Evolutionary conservation across 164 flowering plant genomes (phyloP), one percentile per base, ranked within the genome.

Genomic region (Aristolochia californica): DNA sequence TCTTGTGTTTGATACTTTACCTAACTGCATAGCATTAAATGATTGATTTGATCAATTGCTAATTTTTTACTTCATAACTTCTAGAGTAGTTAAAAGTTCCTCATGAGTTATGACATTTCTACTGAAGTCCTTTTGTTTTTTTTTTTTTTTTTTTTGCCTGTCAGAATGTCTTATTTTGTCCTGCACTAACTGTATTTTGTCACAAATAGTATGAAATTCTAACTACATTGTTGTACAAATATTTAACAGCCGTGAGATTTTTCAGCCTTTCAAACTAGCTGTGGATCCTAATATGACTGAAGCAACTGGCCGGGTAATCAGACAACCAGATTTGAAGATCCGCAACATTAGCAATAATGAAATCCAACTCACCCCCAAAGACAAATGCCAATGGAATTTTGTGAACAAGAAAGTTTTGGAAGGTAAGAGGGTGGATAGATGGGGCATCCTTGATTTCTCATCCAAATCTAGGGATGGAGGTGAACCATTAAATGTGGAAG

Each of bases 381-480:
- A 70, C n/a, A 80, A 82, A 28, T 66, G 86, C 58, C 88, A 84
- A 3, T 89, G 89, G 88, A 89, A 82, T 56, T 79, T 89, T 20
- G 55, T 69, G 15, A 57, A 71, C 0, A 77, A 60, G 44, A 66
- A 66, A 16, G 67, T 89, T 2, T 72, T 70, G 24, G 78, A 79
- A 26, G 95, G 83, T 1, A 83, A 65, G 65, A 20, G 55, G 5
- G 56, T 89, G 34, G 70, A 72, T 0, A 53, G 75, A 2, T 89
- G 95, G 97, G 91, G 71, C 16, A 53, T 84, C 27, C 59, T 86
- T 49, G 82, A 84, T 59, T 84, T 61, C 47, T 26, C 15, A 5
- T 9, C 56, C 16, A 3, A 4, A n/a, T 21, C 25, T 20, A 23
- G 22, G 49, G 34, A 43, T 15, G 2, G n/a, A 23, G 25, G 52